Conservation (phyloP, 2,329 filamentous ascomycete genomes). For the Biscogniauxia sp. region DNA sequence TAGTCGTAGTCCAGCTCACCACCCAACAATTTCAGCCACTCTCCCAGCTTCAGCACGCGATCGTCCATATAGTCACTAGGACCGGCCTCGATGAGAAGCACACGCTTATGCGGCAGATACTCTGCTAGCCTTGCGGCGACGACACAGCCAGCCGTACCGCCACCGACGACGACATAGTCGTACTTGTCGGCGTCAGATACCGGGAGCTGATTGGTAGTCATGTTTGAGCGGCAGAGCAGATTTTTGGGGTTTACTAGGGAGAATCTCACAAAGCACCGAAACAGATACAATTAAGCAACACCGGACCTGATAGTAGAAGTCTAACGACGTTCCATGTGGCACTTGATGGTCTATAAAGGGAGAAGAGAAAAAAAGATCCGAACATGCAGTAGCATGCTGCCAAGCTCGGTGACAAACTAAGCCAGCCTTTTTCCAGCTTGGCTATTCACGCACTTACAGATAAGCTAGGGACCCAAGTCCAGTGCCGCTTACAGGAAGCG, state of each 20-base stretch:
- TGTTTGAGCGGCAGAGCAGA: constrained; percentile 15
- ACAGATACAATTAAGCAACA: neutral
- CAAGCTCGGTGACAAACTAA: neutral
- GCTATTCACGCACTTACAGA: constrained; percentile 1
- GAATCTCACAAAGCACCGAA: neutral
- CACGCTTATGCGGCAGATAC: constrained; percentile 78
- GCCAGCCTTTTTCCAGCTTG: neutral
- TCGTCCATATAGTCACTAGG: constrained; percentile 88
- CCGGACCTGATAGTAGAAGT: neutral
- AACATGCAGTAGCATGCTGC: neutral
- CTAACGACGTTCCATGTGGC: neutral
- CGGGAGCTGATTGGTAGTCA: constrained; percentile 66
- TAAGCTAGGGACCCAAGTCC: constrained; percentile 6
- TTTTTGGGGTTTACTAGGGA: neutral
- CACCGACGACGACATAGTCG: constrained; percentile 84
- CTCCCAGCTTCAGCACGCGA: constrained; percentile 78
- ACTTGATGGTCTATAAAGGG: neutral
- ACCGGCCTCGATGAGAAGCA: constrained; percentile 83
- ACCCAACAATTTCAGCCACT: constrained; percentile 82
- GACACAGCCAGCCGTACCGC: constrained; percentile 83
- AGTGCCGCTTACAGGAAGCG: constrained; percentile 8
- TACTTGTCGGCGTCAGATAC: constrained; percentile 64
- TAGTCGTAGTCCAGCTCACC: constrained; percentile 92
- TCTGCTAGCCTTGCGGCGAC: constrained; percentile 76
- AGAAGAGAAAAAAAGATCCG: neutral